A percentile compares a stretch with the other conserved stretches of the same genome.
phyloP scores from a whole-genome alignment of 129 eudicot genomes.

The Solidago caesia region DNA sequence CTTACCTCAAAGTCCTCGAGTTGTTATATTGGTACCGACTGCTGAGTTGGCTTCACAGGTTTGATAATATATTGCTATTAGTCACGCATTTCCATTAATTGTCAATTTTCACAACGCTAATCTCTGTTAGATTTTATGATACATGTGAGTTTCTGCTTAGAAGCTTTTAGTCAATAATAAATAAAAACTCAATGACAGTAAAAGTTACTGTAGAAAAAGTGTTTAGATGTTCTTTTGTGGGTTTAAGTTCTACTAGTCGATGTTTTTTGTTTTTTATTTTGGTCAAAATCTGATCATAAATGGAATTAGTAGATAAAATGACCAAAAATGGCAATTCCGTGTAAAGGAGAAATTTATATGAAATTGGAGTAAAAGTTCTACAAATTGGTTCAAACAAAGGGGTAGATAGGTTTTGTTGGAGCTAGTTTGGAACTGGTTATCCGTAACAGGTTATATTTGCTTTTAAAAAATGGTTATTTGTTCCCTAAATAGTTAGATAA shows the following conservation, averaged over 20 bases:
- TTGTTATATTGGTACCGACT: constrained; percentile 84
- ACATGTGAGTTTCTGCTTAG: constrained; percentile 9
- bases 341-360: not conserved
- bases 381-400: not conserved
- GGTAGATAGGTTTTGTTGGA: not conserved
- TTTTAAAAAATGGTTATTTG: not conserved
- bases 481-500: not conserved
- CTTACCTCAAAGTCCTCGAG: constrained; percentile 73
- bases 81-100: constrained; percentile 11
- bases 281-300: not conserved
- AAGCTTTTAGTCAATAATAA: not conserved
- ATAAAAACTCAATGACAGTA: not conserved
- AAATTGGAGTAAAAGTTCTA: not conserved
- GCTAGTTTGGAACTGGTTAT: not conserved
- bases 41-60: constrained; percentile 99
- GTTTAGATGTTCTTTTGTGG: too few relatives aligned
- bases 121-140: not conserved
- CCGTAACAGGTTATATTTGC: not conserved
- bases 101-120: not conserved
- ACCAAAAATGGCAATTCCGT: not conserved
- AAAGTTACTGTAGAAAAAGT: too few relatives aligned
- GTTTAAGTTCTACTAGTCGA: too few relatives aligned
- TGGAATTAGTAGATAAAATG: not conserved
- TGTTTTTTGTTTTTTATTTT: too few relatives aligned
- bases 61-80: constrained; percentile 12